Evolutionary conservation across 2,329 filamentous ascomycete genomes (phyloP).

Genomic region (Myriosclerotinia scirpicola): DNA sequence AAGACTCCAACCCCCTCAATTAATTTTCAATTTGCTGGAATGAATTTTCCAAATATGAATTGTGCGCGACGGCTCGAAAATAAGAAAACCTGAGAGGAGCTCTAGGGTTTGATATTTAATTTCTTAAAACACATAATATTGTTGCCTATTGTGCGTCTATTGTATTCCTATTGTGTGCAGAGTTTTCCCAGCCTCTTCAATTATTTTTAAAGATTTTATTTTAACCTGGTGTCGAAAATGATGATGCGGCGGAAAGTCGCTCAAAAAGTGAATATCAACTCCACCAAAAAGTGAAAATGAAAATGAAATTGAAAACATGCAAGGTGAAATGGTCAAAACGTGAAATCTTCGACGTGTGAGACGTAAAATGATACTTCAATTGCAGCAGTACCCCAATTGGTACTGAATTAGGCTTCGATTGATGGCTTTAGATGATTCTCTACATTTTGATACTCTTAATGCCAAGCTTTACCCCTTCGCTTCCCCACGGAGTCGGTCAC

Average conservation of each 20-base stretch:
- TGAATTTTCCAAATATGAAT: not conserved
- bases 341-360: fast-evolving
- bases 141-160: not conserved
- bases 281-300: not conserved
- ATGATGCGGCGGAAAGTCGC: not conserved
- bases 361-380: not conserved
- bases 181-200: not conserved
- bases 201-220: not conserved
- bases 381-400: fast-evolving
- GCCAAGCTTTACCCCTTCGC: slow-evolving; percentile 21
- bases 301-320: not conserved
- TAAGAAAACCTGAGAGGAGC: too few relatives aligned
- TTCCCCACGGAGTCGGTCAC: not conserved
- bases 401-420: not conserved
- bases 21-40: too few relatives aligned
- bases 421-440: not conserved
- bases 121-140: not conserved
- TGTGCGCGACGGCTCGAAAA: not conserved
- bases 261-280: not conserved
- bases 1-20: too few relatives aligned
- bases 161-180: not conserved
- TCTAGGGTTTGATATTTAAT: not conserved
- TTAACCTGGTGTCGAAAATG: too few relatives aligned
- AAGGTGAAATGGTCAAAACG: not conserved
- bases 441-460: not conserved